Evolutionary conservation across 805 yeast genomes (phyloP).

Genomic region (Pichia exigua): DNA sequence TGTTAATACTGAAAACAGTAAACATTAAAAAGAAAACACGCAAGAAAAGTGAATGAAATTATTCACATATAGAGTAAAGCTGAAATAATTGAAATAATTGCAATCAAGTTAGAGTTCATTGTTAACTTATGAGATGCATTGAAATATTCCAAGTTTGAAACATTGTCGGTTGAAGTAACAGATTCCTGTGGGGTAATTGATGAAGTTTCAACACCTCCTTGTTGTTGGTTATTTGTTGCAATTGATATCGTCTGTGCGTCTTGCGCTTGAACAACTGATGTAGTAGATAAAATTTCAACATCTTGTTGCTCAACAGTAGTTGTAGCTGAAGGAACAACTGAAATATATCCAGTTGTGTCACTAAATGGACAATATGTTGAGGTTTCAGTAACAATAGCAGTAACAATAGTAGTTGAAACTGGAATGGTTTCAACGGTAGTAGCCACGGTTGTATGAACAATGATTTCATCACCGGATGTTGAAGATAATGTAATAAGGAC

Average conservation of each 20-base stretch:
- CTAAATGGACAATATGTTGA: neutral
- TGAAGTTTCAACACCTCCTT: neutral
- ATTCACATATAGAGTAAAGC: neutral
- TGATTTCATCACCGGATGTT: neutral
- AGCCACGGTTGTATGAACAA: neutral
- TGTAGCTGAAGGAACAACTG: neutral
- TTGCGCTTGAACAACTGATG: neutral
- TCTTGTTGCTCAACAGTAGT: neutral
- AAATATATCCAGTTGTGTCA: neutral
- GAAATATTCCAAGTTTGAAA: neutral
- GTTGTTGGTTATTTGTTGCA: neutral
- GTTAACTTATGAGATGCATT: neutral
- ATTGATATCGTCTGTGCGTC: neutral
- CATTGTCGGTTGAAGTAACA: neutral
- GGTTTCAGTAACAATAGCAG: neutral
- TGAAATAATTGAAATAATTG: neutral
- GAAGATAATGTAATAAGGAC: neutral
- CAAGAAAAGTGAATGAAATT: neutral
- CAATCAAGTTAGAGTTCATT: neutral
- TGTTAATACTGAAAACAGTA: neutral
- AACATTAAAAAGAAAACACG: neutral
- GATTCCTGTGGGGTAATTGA: neutral
- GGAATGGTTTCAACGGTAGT: neutral
- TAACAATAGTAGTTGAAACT: neutral
- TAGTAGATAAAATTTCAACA: neutral